Base-by-base conservation (phyloP, 345 rosid species). In the Hypericum perforatum region DNA sequence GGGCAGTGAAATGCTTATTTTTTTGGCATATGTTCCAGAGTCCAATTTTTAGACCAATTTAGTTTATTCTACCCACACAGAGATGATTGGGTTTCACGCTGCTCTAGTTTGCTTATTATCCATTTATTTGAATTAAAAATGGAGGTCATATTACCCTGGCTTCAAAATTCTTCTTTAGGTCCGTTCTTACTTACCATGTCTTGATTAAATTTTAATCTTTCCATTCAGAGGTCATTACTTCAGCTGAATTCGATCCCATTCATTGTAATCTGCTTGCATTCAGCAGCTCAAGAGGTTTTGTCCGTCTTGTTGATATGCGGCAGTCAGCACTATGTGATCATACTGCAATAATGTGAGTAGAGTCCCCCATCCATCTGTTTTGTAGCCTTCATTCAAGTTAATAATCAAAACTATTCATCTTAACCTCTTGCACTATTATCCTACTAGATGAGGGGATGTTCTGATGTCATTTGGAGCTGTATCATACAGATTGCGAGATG, bases 241-340 rank as follows among this genome's bases (percentile, higher is more conserved):
- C 84, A 41, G 84, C 90, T 32, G 77, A 79, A 61, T 80, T 82
- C 64, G 86, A 82, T 64, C 90, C 90, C 46, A 56, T 29, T 57
- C 75, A 75, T 36, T 82, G 90, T 70, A 80, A 82, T 67, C 66
- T 76, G 61, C 80, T 82, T 42, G 81, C 83, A 39, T 82, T 73
- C 73, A 72, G 85, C 72, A 79, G 81, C 63, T 79, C 89, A 52
- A 82, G 85, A 76, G 89, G 89, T 53, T 79, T 69, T 58, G 65
- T 79, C 59, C 76, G 64, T 53, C 59, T 82, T 39, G 75, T 74
- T 67, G 85, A 79, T 73, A 71, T 82, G 89, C 82, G 83, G 11
- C 83, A 77, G 57, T 82, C 89, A 15, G 89, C 85, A 41, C 59
- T 79, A 61, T 79, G 85, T 43, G 85, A 82, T 73, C 62, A 42